A percentile compares a stretch with the other conserved stretches of the same genome.
phyloP scores from a whole-genome alignment of 306 rosid species.

The Medicago truncatula region MtrunA17r5.0-ANR NC_053042.1:50663501-50664000 shows the following conservation, averaged over 20 bases:
- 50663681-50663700: conserved; percentile 20
- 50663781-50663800: conserved; percentile 1
- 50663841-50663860: conserved; percentile 3
- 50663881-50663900: background rate
- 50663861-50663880: conserved; percentile 26
- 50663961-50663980: conserved; percentile 96
- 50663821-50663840: conserved; percentile 22
- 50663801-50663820: conserved; percentile 2
- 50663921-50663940: conserved; percentile 84
- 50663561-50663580: background rate
- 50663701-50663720: conserved; percentile 1
- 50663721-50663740: conserved; percentile 20
- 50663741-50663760: conserved; percentile 27
- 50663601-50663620: conserved; percentile 1
- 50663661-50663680: conserved; percentile 18
- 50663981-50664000: conserved; percentile 93
- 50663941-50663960: conserved; percentile 91
- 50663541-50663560: too few relatives aligned
- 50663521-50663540: too few relatives aligned
- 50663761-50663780: background rate
- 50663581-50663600: conserved; percentile 3
- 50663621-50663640: background rate
- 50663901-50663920: conserved; percentile 79
- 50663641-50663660: conserved; percentile 9
- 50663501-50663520: too few relatives aligned